Conservation (phyloP, 306 rosid genomes). For the Alnus rubra region DNA sequence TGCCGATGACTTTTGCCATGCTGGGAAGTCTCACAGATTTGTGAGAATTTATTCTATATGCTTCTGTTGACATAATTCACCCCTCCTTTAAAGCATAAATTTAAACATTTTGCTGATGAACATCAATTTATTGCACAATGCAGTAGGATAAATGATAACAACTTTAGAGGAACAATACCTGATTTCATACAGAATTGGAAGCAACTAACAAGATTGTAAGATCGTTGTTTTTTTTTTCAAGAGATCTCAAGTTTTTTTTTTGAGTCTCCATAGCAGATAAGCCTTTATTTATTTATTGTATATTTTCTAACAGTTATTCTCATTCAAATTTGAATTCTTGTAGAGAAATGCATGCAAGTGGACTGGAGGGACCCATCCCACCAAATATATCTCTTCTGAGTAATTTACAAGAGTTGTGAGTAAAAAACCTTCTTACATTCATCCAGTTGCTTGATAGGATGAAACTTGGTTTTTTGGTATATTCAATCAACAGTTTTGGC, state of each 20-base stretch:
- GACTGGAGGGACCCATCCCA: conserved; percentile 88
- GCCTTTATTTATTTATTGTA: not conserved
- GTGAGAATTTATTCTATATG: conserved; percentile 42
- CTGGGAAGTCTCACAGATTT: conserved; percentile 57
- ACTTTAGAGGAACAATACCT: conserved; percentile 69
- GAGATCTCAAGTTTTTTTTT: conserved; percentile 13
- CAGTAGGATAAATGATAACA: conserved; percentile 84
- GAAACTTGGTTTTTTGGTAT: conserved; percentile 3
- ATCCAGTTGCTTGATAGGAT: not conserved
- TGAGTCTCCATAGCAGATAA: not conserved
- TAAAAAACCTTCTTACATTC: conserved; percentile 21
- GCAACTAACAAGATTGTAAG: conserved; percentile 69
- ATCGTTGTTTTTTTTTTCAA: conserved; percentile 21
- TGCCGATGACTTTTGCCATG: conserved; percentile 56
- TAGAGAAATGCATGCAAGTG: conserved; percentile 86
- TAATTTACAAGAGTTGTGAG: conserved; percentile 62
- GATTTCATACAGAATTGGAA: conserved; percentile 73
- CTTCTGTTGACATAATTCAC: conserved; percentile 1
- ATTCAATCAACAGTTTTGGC: conserved; percentile 8
- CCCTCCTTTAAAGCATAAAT: not conserved
- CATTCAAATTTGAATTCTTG: conserved; percentile 31
- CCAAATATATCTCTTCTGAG: conserved; percentile 58
- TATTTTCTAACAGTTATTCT: conserved; percentile 20
- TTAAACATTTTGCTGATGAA: conserved; percentile 11
- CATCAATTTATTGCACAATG: conserved; percentile 28